Evolutionary conservation across 2,329 filamentous ascomycete genomes (phyloP), one percentile per base, ranked within the genome.

Genomic region (Xylariaceae sp.): DNA sequence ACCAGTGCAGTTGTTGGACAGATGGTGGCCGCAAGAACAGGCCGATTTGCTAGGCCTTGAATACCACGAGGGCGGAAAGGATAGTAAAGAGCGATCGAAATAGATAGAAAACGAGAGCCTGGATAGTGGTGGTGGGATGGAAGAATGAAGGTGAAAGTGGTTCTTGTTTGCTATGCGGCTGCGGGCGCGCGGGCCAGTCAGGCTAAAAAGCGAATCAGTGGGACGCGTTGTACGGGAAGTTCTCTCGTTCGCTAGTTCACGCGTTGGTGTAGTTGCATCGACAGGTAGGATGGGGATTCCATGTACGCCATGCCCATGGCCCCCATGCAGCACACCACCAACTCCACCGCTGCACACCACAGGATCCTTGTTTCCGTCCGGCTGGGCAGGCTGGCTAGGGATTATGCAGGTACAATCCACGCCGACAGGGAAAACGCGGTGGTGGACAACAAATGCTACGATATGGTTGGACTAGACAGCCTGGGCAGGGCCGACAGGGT

Each of bases 361-460:
- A 43, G 53, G 55, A 53, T 52, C 51, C 49, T 32, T 51, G 55
- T 58, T 58, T 55, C 57, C 58, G 55, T 55, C 58, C 49, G 55
- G 37, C 51, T 53, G 58, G 58, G 32, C 41, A 42, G 46, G 29
- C 50, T 49, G 39, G 20, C 37, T 52, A 53, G 35, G 58, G 58
- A 45, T 60, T 9, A 49, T 51, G 53, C 56, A 50, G 56, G 53
- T 50, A 58, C 41, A 26, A 4, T 10, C 30, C 32, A 44, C 24
- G 30, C 36, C 10, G 42, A n/a, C 46, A 41, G 24, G 55, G 45
- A 45, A 30, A 41, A 39, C 33, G 44, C 27, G 30, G 40, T 29
- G 21, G 40, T 21, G 32, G 10, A 45, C 32, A 29, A 51, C 32
- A 36, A 35, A 42, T 32, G 37, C 51, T 21, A 24, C 54, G 45